These are phyloP conservation scores for Lophiostoma macrostomum DNA, from an alignment of 495 filamentous ascomycete species.

Conservation along the genomic window DNA sequence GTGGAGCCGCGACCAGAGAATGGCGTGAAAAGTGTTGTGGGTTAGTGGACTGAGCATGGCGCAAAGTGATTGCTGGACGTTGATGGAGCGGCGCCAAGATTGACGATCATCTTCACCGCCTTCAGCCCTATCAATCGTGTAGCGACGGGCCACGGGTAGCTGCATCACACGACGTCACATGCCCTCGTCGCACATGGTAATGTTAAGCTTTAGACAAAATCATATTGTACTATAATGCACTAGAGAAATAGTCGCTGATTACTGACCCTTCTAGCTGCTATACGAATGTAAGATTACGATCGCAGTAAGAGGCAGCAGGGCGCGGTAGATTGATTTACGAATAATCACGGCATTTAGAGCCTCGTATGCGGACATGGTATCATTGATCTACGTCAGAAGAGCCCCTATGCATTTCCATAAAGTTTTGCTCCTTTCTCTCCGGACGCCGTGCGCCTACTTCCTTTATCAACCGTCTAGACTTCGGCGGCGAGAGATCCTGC, in stretches of 20 bases:
- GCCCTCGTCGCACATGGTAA: background rate
- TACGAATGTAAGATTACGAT: too few relatives aligned
- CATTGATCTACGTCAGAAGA: constrained; percentile 30
- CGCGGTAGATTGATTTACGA: too few relatives aligned
- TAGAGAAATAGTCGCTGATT: too few relatives aligned
- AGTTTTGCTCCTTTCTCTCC: constrained; percentile 17
- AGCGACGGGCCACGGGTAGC: background rate
- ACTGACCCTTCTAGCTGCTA: too few relatives aligned
- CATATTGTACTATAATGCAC: background rate
- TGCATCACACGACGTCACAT: constrained; percentile 15
- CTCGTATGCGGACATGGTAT: constrained; percentile 20
- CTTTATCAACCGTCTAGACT: constrained; percentile 2
- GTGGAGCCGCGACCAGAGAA: too few relatives aligned
- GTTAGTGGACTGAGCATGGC: background rate
- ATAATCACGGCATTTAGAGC: too few relatives aligned
- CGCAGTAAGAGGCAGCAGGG: too few relatives aligned
- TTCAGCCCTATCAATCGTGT: constrained; percentile 20
- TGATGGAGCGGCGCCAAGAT: constrained; percentile 6
- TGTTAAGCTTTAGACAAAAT: background rate
- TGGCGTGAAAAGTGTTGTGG: too few relatives aligned
- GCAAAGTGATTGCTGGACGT: background rate
- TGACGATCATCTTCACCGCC: constrained; percentile 13
- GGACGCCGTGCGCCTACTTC: constrained; percentile 30
- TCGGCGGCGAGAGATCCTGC: background rate
- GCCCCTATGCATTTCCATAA: background rate